phyloP scores from a whole-genome alignment of 2,329 filamentous ascomycete genomes.

The Ampelomyces quisqualis region DNA sequence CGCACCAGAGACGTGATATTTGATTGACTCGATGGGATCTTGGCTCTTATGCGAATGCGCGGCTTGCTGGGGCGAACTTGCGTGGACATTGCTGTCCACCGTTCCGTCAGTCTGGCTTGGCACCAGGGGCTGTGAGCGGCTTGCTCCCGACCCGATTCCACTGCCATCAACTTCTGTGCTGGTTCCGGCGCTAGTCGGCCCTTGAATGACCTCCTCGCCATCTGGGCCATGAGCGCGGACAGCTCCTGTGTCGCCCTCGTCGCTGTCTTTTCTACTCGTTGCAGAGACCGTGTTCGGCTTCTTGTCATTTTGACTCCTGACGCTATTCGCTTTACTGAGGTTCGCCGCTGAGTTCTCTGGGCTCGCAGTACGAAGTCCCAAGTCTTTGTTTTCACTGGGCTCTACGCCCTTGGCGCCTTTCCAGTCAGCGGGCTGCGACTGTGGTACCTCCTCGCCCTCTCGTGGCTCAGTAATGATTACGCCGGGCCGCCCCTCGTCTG shows the following conservation, averaged over 20 bases:
- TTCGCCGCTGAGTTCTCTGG: conserved; percentile 59
- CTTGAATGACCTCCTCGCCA: conserved; percentile 35
- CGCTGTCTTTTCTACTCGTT: conserved; percentile 29
- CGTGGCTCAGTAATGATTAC: conserved; percentile 65
- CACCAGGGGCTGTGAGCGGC: conserved; percentile 14
- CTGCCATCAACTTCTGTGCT: conserved; percentile 17
- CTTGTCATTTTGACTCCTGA: conserved; percentile 50
- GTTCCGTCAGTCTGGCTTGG: conserved; percentile 20
- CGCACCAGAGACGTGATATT: conserved; percentile 33
- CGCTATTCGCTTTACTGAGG: conserved; percentile 72
- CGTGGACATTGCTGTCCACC: conserved; percentile 5
- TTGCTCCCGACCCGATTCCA: conserved; percentile 15
- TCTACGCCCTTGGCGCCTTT: conserved; percentile 53
- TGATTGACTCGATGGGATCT: conserved; percentile 20
- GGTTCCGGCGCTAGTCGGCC: conserved; percentile 22
- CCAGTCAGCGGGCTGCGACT: conserved; percentile 74
- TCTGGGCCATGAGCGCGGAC: conserved; percentile 44
- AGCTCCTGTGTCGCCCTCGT: conserved; percentile 41
- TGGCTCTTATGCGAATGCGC: conserved; percentile 22
- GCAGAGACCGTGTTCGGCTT: conserved; percentile 27
- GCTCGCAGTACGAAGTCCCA: conserved; percentile 68
- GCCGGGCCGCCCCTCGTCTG: conserved; percentile 31
- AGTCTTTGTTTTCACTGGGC: conserved; percentile 58
- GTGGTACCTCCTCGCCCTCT: conserved; percentile 66
- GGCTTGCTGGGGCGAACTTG: conserved; percentile 5